These are phyloP conservation scores for Starmerella floricola DNA, from an alignment of 805 yeast genomes.

Conservation along the genomic window DNA sequence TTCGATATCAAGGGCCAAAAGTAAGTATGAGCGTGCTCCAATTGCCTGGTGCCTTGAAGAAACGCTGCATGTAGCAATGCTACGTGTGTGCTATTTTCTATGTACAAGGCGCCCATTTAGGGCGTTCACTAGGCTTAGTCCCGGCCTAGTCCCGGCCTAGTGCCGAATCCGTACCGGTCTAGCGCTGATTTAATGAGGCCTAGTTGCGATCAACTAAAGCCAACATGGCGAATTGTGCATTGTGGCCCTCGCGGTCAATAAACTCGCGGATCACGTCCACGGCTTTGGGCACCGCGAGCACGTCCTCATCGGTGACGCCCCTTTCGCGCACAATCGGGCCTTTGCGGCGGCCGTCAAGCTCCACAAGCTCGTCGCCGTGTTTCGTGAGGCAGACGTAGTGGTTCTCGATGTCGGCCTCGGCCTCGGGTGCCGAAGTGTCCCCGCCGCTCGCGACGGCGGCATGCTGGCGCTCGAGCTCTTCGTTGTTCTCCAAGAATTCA, in stretches of 20 bases:
- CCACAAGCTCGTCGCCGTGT: conserved; percentile 50
- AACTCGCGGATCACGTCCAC: conserved; percentile 50
- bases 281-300: conserved; percentile 36
- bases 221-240: conserved; percentile 54
- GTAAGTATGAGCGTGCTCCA: not conserved
- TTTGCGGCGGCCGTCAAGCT: conserved; percentile 75
- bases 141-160: no score
- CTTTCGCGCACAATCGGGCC: conserved; percentile 52
- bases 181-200: not conserved
- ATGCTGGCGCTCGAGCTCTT: conserved; percentile 33
- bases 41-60: not conserved
- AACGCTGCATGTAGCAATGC: not conserved
- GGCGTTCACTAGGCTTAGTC: no score
- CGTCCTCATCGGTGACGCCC: conserved; percentile 17
- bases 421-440: conserved; percentile 32
- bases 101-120: no score
- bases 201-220: conserved; percentile 34
- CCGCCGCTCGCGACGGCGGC: conserved; percentile 30
- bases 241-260: conserved; percentile 36
- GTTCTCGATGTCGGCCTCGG: conserved; percentile 39
- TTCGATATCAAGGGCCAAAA: conserved; percentile 84
- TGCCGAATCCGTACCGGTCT: not conserved
- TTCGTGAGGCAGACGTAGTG: conserved; percentile 66
- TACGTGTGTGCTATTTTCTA: no score
- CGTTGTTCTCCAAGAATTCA: conserved; percentile 35